A percentile compares a stretch with the other conserved stretches of the same genome.
Conservation (phyloP, 2,329 filamentous ascomycete species). For the Aureobasidium sp. region DNA sequence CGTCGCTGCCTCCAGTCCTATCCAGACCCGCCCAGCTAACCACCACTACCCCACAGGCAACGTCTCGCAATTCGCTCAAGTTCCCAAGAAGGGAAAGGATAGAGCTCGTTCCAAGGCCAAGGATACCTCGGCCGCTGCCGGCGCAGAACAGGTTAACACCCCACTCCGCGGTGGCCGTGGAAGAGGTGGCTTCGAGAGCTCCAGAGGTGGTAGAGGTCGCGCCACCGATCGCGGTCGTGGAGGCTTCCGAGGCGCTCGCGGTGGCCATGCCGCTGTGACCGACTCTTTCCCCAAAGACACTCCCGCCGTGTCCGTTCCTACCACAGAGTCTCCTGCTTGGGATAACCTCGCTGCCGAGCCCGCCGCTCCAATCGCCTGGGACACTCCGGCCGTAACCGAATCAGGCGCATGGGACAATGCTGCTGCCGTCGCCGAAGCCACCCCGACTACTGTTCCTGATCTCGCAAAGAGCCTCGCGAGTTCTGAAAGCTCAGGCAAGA, state of each 20-base stretch:
- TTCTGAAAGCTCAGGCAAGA: slow-evolving; percentile 34
- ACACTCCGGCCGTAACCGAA: slow-evolving; percentile 17
- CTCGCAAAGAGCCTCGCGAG: slow-evolving; percentile 24
- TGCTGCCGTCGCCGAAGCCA: slow-evolving; percentile 17
- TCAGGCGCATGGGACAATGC: slow-evolving; percentile 36
- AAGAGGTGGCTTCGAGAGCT: slow-evolving; percentile 39
- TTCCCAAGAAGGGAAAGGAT: slow-evolving; percentile 66
- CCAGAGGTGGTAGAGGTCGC: slow-evolving; percentile 55
- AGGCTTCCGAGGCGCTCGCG: slow-evolving; percentile 50
- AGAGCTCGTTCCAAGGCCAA: slow-evolving; percentile 63
- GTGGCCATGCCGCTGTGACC: slow-evolving; percentile 49
- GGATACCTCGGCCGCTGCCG: slow-evolving; percentile 46
- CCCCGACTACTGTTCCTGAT: slow-evolving; percentile 25
- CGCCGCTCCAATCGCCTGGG: slow-evolving; percentile 21
- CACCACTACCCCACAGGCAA: slow-evolving; percentile 45
- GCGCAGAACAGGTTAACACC: slow-evolving; percentile 43
- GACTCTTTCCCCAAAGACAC: slow-evolving; percentile 53
- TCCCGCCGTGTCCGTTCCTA: slow-evolving; percentile 50
- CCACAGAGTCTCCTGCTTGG: slow-evolving; percentile 61
- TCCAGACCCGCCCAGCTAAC: background rate
- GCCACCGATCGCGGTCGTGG: slow-evolving; percentile 49
- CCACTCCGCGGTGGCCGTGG: slow-evolving; percentile 31
- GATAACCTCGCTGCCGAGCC: slow-evolving; percentile 35
- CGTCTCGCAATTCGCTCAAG: slow-evolving; percentile 77
- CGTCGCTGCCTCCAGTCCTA: slow-evolving; percentile 17